Evolutionary conservation across 371 early-diverging fungal genomes (phyloP), one percentile per base, ranked within the genome.

Genomic region (Mycotypha africana): DNA sequence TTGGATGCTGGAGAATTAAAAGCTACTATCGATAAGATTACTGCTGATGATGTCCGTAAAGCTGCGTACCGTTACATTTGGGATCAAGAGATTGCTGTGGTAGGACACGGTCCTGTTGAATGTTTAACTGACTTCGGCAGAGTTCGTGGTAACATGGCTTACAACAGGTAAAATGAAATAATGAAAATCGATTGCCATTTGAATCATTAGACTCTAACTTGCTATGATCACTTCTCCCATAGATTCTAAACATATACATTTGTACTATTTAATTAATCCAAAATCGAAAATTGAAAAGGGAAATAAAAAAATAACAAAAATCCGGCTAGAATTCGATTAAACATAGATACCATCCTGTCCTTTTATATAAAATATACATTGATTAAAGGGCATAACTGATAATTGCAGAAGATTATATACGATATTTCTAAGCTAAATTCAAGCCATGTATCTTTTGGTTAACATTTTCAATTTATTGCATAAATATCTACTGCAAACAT

Each of bases 61-160:
- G 88, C 85, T 46, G 92, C 92, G 24, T 69, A 74, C 43, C 79
- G 94, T 68, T 90, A 92, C 68, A 17, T 65, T 9, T 65, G 89
- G 91, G 94, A 95, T 74, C 78, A 81, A 54, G 95, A 94, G 65
- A 70, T 92, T 35, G 88, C 89, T 41, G 83, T 92, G 36, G 92
- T 93, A 46, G 95, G 89, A 21, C 80, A 92, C 51, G 97, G 97
- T 38, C 86, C 93, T 48, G 58, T 86, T 58, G 82, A 85, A 73
- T 75, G 82, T 51, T 66, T 92, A 71, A 89, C 92, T 36, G 95
- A 96, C 74, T 95, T 88, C 79, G 79, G 70, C 54, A 79, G 93
- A 53, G 76, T 95, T 59, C 86, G 95, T 67, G 81, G 77, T 45
- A 70, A 63, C 69, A 87, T 86, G 86, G 78, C 83, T 55, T 83